A percentile compares a stretch with the other conserved stretches of the same genome.
These are phyloP conservation scores for Coccomyxa sp. DNA, from an alignment of 139 green algal species.

Conservation along the genomic window DNA sequence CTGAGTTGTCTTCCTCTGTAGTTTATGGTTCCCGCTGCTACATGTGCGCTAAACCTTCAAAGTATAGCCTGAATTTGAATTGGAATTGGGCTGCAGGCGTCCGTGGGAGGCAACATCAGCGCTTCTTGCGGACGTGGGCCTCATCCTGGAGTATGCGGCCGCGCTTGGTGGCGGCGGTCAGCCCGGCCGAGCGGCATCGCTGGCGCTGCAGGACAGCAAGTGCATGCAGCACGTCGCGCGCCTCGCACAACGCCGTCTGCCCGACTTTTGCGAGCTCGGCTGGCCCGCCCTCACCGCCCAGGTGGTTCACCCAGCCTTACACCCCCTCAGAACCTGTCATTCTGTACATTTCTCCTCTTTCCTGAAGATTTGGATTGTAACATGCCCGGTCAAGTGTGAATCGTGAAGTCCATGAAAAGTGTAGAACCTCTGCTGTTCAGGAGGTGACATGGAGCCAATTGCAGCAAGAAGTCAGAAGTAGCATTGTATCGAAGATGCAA, in stretches of 20 bases:
- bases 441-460: neutral
- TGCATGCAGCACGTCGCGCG: neutral
- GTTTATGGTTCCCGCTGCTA: neutral
- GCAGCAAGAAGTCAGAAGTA: too few relatives aligned
- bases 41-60: neutral
- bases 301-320: neutral
- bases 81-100: neutral
- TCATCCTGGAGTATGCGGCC: slow-evolving; percentile 5
- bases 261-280: neutral
- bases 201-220: neutral
- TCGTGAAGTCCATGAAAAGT: neutral
- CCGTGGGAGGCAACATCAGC: neutral
- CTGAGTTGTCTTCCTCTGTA: neutral
- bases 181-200: neutral
- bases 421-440: neutral
- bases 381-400: neutral
- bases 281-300: neutral
- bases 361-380: neutral
- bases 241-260: neutral
- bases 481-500: too few relatives aligned
- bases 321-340: neutral
- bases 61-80: neutral
- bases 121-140: slow-evolving; percentile 8
- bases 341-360: neutral
- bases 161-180: neutral